Evolutionary conservation across 306 rosid species (phyloP).

Genomic region (Hylodesmum podocarpum): DNA sequence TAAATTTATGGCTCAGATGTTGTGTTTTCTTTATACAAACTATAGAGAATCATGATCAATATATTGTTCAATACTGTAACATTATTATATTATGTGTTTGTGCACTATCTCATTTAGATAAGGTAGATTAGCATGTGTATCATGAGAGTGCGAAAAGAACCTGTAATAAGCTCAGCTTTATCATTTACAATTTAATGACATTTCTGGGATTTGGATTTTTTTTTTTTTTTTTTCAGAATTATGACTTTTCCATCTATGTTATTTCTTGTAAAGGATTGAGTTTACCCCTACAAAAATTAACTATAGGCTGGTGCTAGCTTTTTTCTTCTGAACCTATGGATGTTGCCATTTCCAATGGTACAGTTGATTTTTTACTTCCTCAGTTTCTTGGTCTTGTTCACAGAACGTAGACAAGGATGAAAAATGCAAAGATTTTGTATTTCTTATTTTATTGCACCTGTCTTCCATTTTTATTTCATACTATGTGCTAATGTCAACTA

Average conservation of each 20-base stretch:
- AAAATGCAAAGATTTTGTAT: not conserved
- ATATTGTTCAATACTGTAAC: not conserved
- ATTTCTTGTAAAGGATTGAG: conserved; percentile 9
- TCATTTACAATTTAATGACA: conserved; percentile 1
- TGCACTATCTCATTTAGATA: not conserved
- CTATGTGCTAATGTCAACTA: not conserved
- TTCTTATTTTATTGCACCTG: not conserved
- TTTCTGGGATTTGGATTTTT: not conserved
- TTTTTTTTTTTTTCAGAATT: not conserved
- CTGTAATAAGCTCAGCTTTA: not conserved
- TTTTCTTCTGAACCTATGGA: conserved; percentile 5
- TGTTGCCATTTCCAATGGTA: not conserved
- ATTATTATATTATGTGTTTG: not conserved
- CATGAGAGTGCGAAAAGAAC: not conserved
- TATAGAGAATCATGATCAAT: no score
- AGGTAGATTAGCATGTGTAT: not conserved
- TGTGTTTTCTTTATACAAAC: no score
- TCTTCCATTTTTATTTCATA: not conserved
- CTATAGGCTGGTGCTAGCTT: not conserved
- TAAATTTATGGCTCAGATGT: no score
- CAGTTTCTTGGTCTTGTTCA: conserved; percentile 4
- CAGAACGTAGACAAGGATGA: not conserved
- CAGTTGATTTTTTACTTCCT: not conserved
- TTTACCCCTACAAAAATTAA: not conserved
- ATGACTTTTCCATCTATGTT: not conserved